Evolutionary conservation across 371 early-diverging fungal genomes (phyloP), one percentile per base, ranked within the genome.

Genomic region (Smittium culicis): DNA sequence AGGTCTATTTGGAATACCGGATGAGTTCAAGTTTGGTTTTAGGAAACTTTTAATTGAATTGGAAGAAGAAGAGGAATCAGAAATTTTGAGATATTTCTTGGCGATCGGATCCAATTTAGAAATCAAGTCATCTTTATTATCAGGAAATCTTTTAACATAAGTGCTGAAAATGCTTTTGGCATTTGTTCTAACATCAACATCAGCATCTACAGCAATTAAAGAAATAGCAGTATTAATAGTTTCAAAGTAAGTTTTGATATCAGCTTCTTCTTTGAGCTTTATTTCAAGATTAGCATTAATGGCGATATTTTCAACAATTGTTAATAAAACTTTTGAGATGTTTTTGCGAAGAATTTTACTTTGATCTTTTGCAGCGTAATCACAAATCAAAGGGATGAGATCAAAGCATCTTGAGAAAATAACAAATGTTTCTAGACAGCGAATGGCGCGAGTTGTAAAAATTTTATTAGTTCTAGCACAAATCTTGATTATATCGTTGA

Each of bases 401-500:
- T 76, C 76, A 33, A 73, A 67, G 14, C 67, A 32, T 57, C 76
- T 73, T 34, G 76, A 61, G 34, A 71, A 71, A 14, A 72, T 76
- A 35, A 76, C 73, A 0, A 77, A 70, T 0, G 70, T 71, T 0
- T 68, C 72, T 35, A 76, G 64, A n/a, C 76, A 77, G 54, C 66
- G 71, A n/a, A 76, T 29, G 0, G 77, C 76, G 14, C 76, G 72
- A 17, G 70, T 77, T 17, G 71, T 68, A 77, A 76, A 76, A 24
- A 76, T 77, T 54, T 77, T 76, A 71, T 76, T 76, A 14, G 76
- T 74, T n/a, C 76, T 73, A 20, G 73, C 76, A 61, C 77, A 76
- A 17, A 66, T 67, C 64, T 76, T 77, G 57, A 77, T 64, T 1
- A 64, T 67, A 17, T 75, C 35, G 27, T 68, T 68, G 34, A 76